These are phyloP conservation scores for Diaporthe caulivora DNA, from an alignment of 2,329 filamentous ascomycete species.

Conservation along the genomic window DNA sequence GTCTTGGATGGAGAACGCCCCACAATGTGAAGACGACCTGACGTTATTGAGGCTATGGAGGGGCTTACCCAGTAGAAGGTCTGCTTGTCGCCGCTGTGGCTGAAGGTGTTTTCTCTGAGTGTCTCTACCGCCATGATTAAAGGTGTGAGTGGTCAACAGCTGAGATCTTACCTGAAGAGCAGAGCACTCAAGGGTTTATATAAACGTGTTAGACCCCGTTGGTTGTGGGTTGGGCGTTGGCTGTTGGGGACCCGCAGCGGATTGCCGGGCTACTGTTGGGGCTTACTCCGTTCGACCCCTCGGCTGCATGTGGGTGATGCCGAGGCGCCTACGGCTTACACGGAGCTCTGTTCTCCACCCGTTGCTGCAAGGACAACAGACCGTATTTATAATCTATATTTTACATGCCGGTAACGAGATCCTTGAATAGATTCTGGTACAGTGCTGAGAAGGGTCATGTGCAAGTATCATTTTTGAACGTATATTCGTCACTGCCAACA, in stretches of 20 bases:
- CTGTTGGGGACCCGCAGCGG: background rate
- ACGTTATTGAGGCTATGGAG: background rate
- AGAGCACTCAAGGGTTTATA: conserved; percentile 7
- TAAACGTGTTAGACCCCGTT: background rate
- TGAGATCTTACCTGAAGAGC: background rate
- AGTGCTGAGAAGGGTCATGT: background rate
- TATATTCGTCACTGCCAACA: no score
- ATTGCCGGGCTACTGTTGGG: background rate
- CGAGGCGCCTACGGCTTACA: conserved; percentile 10
- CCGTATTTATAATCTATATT: background rate
- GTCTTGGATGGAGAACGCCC: background rate
- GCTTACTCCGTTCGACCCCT: conserved; percentile 14
- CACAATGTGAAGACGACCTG: background rate
- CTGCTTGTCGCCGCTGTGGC: conserved; percentile 44
- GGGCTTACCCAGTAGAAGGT: conserved; percentile 42
- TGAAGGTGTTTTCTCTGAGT: conserved; percentile 35
- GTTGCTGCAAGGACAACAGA: background rate
- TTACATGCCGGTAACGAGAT: background rate
- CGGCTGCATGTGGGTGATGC: background rate
- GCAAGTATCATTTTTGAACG: background rate
- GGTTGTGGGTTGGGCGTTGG: background rate
- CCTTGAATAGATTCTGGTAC: background rate
- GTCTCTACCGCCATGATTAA: conserved; percentile 27
- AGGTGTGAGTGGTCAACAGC: background rate
- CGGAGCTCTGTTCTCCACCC: background rate